These are phyloP conservation scores for Eucalyptus tenuipes DNA, from an alignment of 345 rosid genomes.

Conservation along the genomic window DNA sequence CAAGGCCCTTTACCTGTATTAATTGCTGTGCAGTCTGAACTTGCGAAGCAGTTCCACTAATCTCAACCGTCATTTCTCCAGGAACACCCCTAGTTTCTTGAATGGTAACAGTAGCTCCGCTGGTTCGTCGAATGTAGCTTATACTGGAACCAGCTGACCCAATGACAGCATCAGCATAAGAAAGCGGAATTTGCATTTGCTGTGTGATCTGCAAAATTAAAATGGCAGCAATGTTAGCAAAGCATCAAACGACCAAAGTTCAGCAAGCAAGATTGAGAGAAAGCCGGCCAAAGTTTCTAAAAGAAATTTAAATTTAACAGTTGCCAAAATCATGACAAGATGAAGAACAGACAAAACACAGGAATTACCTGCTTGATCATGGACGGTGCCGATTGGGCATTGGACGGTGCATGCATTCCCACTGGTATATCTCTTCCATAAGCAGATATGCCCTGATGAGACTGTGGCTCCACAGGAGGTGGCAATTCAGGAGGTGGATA, in stretches of 20 bases:
- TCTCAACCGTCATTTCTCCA: constrained; percentile 97
- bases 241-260: background rate
- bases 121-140: constrained; percentile 91
- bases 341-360: background rate
- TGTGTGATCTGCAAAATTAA: constrained; percentile 52
- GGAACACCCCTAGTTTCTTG: constrained; percentile 97
- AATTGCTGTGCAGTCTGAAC: constrained; percentile 98
- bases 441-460: constrained; percentile 93
- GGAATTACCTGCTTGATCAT: constrained; percentile 78
- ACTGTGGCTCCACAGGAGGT: constrained; percentile 82
- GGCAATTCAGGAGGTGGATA: constrained; percentile 80
- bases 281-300: background rate
- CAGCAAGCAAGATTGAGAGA: background rate
- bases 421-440: constrained; percentile 91
- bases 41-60: constrained; percentile 91
- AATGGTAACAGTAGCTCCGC: constrained; percentile 95
- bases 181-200: constrained; percentile 89
- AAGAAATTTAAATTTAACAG: background rate
- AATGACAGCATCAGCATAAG: constrained; percentile 96
- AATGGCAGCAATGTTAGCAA: background rate
- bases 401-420: constrained; percentile 56
- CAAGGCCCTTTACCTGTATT: constrained; percentile 53
- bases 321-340: background rate
- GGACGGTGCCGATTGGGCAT: constrained; percentile 63
- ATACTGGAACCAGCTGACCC: constrained; percentile 93